Conservation (phyloP, 805 yeast species). For the Wickerhamomyces hampshirensis region DNA sequence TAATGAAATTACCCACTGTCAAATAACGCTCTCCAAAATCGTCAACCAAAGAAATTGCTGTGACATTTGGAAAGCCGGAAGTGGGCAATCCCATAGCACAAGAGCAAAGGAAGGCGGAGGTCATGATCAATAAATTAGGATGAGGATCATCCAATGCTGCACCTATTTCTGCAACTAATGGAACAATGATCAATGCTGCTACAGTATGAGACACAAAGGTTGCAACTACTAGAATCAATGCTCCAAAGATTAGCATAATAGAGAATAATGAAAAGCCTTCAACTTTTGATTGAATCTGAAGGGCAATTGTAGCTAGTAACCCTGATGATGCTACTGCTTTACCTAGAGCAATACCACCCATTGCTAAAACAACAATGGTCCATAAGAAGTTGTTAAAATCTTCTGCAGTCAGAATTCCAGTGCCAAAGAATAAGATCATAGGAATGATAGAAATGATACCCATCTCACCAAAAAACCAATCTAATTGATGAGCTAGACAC, state of each 20-base stretch:
- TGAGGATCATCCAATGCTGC: slow-evolving; percentile 67
- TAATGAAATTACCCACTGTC: slow-evolving; percentile 80
- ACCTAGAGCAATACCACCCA: slow-evolving; percentile 97
- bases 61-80: slow-evolving; percentile 95
- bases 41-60: slow-evolving; percentile 92
- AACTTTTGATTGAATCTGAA: slow-evolving; percentile 59
- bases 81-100: slow-evolving; percentile 98
- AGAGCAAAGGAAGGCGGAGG: slow-evolving; percentile 67
- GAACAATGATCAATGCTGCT: slow-evolving; percentile 90
- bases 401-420: slow-evolving; percentile 80
- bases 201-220: slow-evolving; percentile 97
- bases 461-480: slow-evolving; percentile 83
- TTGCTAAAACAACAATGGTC: slow-evolving; percentile 92
- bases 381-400: slow-evolving; percentile 95
- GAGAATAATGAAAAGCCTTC: slow-evolving; percentile 65
- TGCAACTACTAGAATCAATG: slow-evolving; percentile 77
- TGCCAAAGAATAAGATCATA: slow-evolving; percentile 84
- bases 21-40: slow-evolving; percentile 88
- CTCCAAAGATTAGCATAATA: slow-evolving; percentile 74
- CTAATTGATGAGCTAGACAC: slow-evolving; percentile 80
- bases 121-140: slow-evolving; percentile 74
- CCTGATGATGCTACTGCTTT: slow-evolving; percentile 94
- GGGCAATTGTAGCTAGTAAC: slow-evolving; percentile 72
- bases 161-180: slow-evolving; percentile 90
- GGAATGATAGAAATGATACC: slow-evolving; percentile 94